Evolutionary conservation across 2,329 filamentous ascomycete genomes (phyloP), one percentile per base, ranked within the genome.

Genomic region (Colletotrichum tropicale): DNA sequence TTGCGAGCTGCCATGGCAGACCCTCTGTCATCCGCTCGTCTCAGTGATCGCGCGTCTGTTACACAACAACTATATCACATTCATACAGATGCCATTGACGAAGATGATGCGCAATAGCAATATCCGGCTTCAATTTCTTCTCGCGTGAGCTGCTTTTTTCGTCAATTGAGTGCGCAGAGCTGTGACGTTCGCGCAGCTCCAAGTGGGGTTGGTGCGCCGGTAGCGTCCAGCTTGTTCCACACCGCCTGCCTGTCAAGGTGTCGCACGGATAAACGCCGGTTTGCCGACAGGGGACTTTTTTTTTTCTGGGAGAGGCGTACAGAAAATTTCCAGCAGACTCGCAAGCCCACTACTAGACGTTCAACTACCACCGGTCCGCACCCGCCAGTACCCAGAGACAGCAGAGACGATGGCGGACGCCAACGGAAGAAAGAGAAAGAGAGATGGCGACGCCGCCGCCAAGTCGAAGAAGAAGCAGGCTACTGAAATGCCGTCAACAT

Each of bases 401-500:
- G 48, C 12, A 70, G n/a, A 7, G n/a, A 80, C 28, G 48, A 89
- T 88, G 87, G 83, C 83, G 36, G 83, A 85, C 64, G 74, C 80
- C 52, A 85, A 82, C 75, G 83, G 80, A 73, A 89, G 89, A 81
- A 92, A 92, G 83, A 86, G 90, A 73, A 92, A 92, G 84, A 86
- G 89, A 76, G 84, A 85, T 21, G 85, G 85, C 48, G 86, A 87
- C 13, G 80, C 83, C 52, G 80, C 82, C 4, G 81, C 83, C 3
- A 87, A 86, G 71, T 83, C 86, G 28, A 88, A 89, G 77, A 92
- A 87, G 82, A 91, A 91, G 82, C 87, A 89, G 15, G 71, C 71
- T 15, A 79, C 82, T 58, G 67, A 81, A 52, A 77, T 83, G 18
- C 79, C 84, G 64, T 77, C 84, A 28, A 84, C 82, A 38, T 84